Evolutionary conservation across 257 asterid genomes (phyloP), one percentile per base, ranked within the genome.

Genomic region (Cordia subcordata): DNA sequence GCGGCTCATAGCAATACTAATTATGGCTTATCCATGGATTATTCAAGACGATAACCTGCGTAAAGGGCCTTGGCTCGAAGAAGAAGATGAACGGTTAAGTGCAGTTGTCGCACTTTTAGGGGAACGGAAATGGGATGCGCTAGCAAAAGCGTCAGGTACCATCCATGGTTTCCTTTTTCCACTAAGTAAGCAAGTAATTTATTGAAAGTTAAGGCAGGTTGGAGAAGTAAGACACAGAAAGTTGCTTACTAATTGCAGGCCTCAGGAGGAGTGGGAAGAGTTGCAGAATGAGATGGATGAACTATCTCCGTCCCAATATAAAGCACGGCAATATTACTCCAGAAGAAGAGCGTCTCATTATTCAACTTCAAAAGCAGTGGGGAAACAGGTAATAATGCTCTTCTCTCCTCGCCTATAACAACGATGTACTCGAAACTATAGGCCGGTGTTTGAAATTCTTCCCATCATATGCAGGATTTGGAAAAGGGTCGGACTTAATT

Each of bases 271-370:
- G 73, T 57, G 96, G 94, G 1, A 87, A 81, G 76, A 87, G 94
- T 49, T 81, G 96, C 73, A 77, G 94, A 69, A 69, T 88, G 65
- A 47, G 92, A 64, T 87, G 96, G 96, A 74, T 85, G 94, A 88
- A 85, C 62, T 85, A 81, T 50, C 85, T 88, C 19, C 79, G 86
- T 8, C 92, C 96, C 16, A 74, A 81, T 65, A 68, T 88, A 13
- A 88, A 88, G 70, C 90, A 76, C 18, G 85, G 90, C 5, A 72
- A 62, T n/a, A 77, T 85, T 32, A 81, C 88, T 52, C 62, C 56
- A 19, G 83, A 81, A 39, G 95, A 88, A 71, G 81, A 79, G 68
- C 33, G 54, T 16, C 54, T 77, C 38, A 85, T 88, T 49, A 18
- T 79, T 39, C 67, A 74, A 57, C 85, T 83, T 42, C 94, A 85